Evolutionary conservation across 306 rosid genomes (phyloP).

Genomic region (Macrotyloma uniflorum): DNA sequence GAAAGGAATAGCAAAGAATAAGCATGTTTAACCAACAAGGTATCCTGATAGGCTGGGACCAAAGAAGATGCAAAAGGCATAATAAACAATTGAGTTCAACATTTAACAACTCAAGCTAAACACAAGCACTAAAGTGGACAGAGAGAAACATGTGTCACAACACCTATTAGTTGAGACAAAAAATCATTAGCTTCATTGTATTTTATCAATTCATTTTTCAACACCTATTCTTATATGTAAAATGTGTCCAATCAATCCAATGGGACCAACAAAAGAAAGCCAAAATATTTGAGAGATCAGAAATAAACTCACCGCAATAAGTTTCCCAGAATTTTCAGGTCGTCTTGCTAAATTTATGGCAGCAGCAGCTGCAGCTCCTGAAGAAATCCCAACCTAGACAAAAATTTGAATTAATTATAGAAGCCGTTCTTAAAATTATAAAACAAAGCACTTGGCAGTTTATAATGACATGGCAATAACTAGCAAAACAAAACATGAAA

Average conservation of each 20-base stretch:
- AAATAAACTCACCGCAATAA: constrained; percentile 66
- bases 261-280: constrained; percentile 15
- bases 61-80: constrained; percentile 3
- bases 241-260: constrained; percentile 2
- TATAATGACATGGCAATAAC: constrained; percentile 14
- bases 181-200: background rate
- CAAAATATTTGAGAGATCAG: constrained; percentile 12
- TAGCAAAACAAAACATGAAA: constrained; percentile 30
- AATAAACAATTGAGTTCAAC: background rate
- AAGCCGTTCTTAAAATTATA: constrained; percentile 11
- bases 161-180: background rate
- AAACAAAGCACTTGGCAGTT: background rate
- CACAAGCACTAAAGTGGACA: constrained; percentile 7
- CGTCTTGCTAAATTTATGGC: constrained; percentile 80
- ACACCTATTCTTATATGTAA: background rate
- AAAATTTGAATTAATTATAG: constrained; percentile 32
- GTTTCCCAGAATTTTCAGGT: constrained; percentile 84
- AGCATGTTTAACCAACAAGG: constrained; percentile 8
- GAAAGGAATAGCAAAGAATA: constrained; percentile 1
- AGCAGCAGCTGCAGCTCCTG: constrained; percentile 98
- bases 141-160: background rate
- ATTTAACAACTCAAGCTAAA: constrained; percentile 24
- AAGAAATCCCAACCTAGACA: constrained; percentile 89
- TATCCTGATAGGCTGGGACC: background rate
- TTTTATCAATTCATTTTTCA: constrained; percentile 10